A percentile compares a stretch with the other conserved stretches of the same genome.
phyloP scores from a whole-genome alignment of 768 basidiomycete genomes.

The Termitomyces sp. region DNA sequence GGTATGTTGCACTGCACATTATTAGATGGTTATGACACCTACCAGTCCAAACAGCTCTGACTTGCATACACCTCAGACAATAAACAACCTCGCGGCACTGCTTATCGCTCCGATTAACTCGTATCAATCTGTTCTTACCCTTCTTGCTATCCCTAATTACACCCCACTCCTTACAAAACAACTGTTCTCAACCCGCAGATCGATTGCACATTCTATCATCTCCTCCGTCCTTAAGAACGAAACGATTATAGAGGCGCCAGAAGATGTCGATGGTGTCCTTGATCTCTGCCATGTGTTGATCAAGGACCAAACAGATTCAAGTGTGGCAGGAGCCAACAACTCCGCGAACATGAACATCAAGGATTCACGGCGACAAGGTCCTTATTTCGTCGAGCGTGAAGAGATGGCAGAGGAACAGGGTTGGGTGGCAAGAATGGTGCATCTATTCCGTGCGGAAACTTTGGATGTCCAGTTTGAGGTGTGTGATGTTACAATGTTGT shows the following conservation, averaged over 20 bases:
- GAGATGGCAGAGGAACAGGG: conserved; percentile 98
- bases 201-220: conserved; percentile 92
- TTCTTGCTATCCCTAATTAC: conserved; percentile 94
- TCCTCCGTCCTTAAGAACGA: conserved; percentile 96
- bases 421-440: conserved; percentile 98
- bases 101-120: conserved; percentile 94
- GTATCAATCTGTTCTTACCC: conserved; percentile 92
- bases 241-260: conserved; percentile 87
- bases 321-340: conserved; percentile 20
- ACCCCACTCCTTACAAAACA: conserved; percentile 78
- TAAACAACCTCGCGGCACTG: conserved; percentile 83
- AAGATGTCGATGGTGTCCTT: conserved; percentile 91
- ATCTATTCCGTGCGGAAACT: conserved; percentile 86
- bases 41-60: conserved; percentile 56
- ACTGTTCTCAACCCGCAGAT: conserved; percentile 83
- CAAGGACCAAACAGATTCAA: conserved; percentile 70
- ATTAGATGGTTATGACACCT: neutral
- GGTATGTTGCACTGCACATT: conserved; percentile 31
- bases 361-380: conserved; percentile 50
- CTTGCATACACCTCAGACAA: conserved; percentile 82
- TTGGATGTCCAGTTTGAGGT: conserved; percentile 86
- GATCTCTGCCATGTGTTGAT: conserved; percentile 92
- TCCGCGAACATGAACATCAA: conserved; percentile 29
- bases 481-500: conserved; percentile 26
- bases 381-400: conserved; percentile 66